Evolutionary conservation across 2,329 filamentous ascomycete genomes (phyloP).

Genomic region (Rachicladosporium sp.): DNA sequence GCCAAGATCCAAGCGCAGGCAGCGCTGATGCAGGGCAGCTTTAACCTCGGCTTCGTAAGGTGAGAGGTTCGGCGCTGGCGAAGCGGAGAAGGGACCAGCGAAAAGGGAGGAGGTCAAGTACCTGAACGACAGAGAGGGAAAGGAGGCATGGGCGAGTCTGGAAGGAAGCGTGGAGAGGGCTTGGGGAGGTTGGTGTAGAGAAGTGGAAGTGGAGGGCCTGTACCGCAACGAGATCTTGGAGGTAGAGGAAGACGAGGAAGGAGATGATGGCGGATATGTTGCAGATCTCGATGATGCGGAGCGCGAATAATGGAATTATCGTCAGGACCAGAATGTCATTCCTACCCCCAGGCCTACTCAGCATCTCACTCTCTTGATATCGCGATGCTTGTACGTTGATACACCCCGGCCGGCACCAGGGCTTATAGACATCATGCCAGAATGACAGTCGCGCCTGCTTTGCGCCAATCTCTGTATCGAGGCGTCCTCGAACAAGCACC

Average conservation of each 20-base stretch:
- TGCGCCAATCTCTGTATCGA: too few relatives aligned
- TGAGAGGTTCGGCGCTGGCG: slow-evolving; percentile 24
- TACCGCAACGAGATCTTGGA: slow-evolving; percentile 26
- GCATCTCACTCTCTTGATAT: too few relatives aligned
- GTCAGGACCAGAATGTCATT: too few relatives aligned
- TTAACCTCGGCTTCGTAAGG: slow-evolving; percentile 28
- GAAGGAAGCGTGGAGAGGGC: slow-evolving; percentile 23
- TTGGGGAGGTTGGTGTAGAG: slow-evolving; percentile 33
- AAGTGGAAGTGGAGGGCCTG: slow-evolving; percentile 27
- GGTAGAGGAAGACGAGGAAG: neutral
- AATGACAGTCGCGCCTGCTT: too few relatives aligned
- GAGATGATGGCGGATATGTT: neutral
- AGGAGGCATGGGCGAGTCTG: slow-evolving; percentile 29
- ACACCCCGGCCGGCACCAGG: too few relatives aligned
- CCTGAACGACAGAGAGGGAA: slow-evolving; percentile 29
- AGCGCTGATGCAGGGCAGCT: slow-evolving; percentile 23
- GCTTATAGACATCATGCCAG: too few relatives aligned
- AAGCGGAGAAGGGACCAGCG: slow-evolving; percentile 29
- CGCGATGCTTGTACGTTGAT: too few relatives aligned
- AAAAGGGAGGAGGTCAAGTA: slow-evolving; percentile 30
- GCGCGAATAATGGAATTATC: too few relatives aligned
- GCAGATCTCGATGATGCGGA: slow-evolving; percentile 1
- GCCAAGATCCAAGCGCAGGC: slow-evolving; percentile 31
- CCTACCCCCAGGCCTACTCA: too few relatives aligned
- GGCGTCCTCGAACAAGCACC: too few relatives aligned